Base-by-base conservation (phyloP, 2,329 filamentous ascomycete genomes). In the Aspergillus novofumigatus region DNA sequence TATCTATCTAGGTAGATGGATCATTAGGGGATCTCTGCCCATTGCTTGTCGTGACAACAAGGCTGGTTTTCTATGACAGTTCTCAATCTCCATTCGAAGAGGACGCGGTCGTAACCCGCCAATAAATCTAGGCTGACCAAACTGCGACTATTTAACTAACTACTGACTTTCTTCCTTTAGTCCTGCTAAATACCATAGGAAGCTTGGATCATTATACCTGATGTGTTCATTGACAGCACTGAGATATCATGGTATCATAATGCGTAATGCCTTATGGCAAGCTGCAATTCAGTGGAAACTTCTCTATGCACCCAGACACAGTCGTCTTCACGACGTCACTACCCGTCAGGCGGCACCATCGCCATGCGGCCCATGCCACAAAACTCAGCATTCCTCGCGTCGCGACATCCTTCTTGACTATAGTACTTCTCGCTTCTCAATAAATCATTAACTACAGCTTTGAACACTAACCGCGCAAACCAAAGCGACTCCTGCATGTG, bases 311-410 rank as follows among this genome's bases (percentile, higher is more conserved):
- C 44, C 44, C 23, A 47, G 44, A 47, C n/a, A 25, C 23, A 26
- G 44, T 26, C 32, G 51, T 52, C 57, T 26, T 47, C 49, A 49
- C 54, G 38, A 57, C 35, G 45, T 38, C 48, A 42, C n/a, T 25
- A 26, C 42, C 47, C 42, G 23, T 32, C 41, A 32, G 49, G 41
- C 28, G 21, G 44, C 9, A 4, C 20, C 20, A 7, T 23, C 10
- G 20, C 20, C 44, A 26, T 25, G 11, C 44, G 21, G 6, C 44
- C 20, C 44, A 26, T 25, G 11, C 44, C 44, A 14, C 44, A 26
- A 23, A 20, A 11, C 44, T 9, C 23, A 25, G 11, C 44, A 47
- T 47, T 20, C 42, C 20, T 20, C 42, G 42, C 42, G 3, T 23
- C 21, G n/a, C 42, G 20, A 23, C 21, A 23, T 23, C 20, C 23